These are phyloP conservation scores for Leishmania amazonensis DNA, from an alignment of 208 protist genomes.

Conservation along the genomic window DNA sequence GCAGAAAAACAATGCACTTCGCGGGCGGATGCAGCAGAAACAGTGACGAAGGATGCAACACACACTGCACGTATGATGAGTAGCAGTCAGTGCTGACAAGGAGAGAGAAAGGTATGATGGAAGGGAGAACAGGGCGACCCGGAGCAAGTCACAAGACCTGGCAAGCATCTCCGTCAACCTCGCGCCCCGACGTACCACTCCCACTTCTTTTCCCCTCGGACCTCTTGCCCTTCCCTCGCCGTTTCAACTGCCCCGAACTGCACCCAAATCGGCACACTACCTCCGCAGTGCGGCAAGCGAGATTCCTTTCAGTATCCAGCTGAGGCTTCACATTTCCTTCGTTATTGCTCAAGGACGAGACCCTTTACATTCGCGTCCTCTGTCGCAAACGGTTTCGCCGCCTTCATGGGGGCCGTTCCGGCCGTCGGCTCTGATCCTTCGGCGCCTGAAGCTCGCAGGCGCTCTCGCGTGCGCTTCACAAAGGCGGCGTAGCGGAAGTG, in stretches of 20 bases:
- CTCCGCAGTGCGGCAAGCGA: not conserved
- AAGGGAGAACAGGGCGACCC: not conserved
- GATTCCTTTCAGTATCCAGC: not conserved
- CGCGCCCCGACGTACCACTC: not conserved
- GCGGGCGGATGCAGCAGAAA: not conserved
- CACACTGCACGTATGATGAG: not conserved
- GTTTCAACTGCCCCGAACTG: not conserved
- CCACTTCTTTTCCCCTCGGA: not conserved
- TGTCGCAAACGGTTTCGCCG: not conserved
- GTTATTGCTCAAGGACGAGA: not conserved
- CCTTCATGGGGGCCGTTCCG: not conserved
- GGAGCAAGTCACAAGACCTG: not conserved
- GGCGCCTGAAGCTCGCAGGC: not conserved
- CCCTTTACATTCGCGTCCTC: not conserved
- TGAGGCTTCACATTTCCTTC: not conserved
- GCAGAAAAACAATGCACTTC: not conserved
- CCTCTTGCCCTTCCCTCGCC: not conserved
- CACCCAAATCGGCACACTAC: not conserved
- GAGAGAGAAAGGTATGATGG: not conserved
- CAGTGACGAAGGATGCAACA: not conserved
- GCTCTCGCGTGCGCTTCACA: constrained; percentile 28
- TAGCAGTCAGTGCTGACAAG: not conserved
- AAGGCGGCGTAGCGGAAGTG: constrained; percentile 69
- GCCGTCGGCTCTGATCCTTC: not conserved
- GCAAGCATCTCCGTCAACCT: not conserved